A percentile compares a stretch with the other conserved stretches of the same genome.
Evolutionary conservation across 768 basidiomycete genomes (phyloP).

Genomic region (Termitomyces sp.): DNA sequence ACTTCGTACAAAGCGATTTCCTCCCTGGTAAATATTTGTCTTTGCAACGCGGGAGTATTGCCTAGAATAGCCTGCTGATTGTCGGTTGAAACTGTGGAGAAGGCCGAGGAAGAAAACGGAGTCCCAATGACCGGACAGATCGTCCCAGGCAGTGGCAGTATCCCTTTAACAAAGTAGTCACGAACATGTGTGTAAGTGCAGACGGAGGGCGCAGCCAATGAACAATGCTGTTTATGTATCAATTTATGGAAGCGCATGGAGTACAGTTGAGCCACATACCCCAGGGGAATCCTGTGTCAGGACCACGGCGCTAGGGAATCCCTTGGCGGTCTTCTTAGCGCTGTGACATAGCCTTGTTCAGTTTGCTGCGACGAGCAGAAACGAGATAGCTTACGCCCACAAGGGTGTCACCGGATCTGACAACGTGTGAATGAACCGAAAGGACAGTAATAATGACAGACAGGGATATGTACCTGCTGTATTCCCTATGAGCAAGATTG

Average conservation of each 20-base stretch:
- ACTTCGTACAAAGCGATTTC: conserved; percentile 1
- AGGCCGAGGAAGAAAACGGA: conserved; percentile 18
- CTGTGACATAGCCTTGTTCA: conserved; percentile 14
- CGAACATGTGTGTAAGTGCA: conserved; percentile 26
- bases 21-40: not conserved
- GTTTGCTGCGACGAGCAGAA: not conserved
- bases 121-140: conserved; percentile 28
- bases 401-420: conserved; percentile 23
- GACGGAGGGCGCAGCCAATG: conserved; percentile 18
- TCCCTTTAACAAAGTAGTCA: conserved; percentile 35
- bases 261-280: conserved; percentile 18
- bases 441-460: not conserved
- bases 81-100: not conserved
- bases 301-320: conserved; percentile 33
- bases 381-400: conserved; percentile 16
- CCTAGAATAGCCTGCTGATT: not conserved
- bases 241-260: not conserved
- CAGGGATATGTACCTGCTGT: conserved; percentile 17
- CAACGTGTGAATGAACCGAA: not conserved
- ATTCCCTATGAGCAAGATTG: conserved; percentile 22
- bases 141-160: conserved; percentile 32
- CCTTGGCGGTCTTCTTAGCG: conserved; percentile 31
- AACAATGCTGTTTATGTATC: conserved; percentile 16
- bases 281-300: conserved; percentile 37
- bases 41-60: not conserved